A percentile compares a stretch with the other conserved stretches of the same genome.
Conservation (phyloP, 2,329 filamentous ascomycete species). For the Paraphoma sp. region DNA sequence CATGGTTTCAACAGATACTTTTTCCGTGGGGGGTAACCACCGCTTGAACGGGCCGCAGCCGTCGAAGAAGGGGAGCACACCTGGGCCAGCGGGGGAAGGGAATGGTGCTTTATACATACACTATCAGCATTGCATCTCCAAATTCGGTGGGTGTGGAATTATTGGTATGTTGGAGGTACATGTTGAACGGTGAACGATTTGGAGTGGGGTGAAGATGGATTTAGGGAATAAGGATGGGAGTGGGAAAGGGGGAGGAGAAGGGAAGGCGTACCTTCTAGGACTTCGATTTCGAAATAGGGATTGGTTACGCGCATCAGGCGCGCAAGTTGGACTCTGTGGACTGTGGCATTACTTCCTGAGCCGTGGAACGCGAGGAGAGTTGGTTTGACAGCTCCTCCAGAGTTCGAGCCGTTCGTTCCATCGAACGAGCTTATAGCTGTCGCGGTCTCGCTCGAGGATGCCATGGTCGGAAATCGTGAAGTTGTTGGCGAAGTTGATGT, state of each 20-base stretch:
- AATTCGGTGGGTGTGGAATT: too few species aligned
- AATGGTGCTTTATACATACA: conserved; percentile 34
- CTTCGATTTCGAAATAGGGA: conserved; percentile 32
- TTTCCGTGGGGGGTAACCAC: conserved; percentile 35
- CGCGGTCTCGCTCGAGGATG: not conserved
- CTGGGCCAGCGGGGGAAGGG: conserved; percentile 41
- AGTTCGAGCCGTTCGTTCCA: not conserved
- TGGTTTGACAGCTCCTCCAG: conserved; percentile 27
- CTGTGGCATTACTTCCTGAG: conserved; percentile 40
- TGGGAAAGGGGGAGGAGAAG: not conserved
- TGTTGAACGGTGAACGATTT: not conserved
- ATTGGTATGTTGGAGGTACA: not conserved
- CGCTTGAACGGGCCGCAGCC: conserved; percentile 45
- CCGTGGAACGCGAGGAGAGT: conserved; percentile 47
- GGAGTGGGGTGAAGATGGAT: not conserved
- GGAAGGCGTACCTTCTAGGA: conserved; percentile 27
- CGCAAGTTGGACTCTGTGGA: conserved; percentile 43
- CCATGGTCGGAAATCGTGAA: not conserved
- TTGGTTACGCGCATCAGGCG: conserved; percentile 33
- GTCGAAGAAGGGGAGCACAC: conserved; percentile 47
- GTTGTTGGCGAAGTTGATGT: too few species aligned
- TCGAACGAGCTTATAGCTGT: not conserved
- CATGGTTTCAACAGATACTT: conserved; percentile 24
- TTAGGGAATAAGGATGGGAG: not conserved
- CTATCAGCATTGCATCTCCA: not conserved